A percentile compares a stretch with the other conserved stretches of the same genome.
Evolutionary conservation across 768 basidiomycete species (phyloP).

Genomic region (Ramaria rubella): DNA sequence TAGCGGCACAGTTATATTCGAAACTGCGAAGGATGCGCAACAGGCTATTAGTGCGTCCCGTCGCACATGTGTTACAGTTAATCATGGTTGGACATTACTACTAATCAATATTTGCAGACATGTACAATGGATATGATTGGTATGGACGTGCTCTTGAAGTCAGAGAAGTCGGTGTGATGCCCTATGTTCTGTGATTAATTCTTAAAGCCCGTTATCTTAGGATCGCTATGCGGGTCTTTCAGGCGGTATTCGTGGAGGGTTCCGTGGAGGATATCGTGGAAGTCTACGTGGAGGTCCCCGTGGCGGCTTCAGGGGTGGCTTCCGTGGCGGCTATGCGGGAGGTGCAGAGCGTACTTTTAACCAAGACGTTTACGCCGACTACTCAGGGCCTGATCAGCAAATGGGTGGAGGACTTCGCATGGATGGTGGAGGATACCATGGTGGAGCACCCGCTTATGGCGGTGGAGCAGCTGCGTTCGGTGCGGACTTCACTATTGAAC

Average conservation of each 20-base stretch:
- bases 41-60: constrained; percentile 77
- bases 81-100: constrained; percentile 4
- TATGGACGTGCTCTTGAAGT: constrained; percentile 94
- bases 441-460: constrained; percentile 35
- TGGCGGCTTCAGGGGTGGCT: constrained; percentile 49
- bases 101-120: constrained; percentile 42
- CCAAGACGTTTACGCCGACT: constrained; percentile 88
- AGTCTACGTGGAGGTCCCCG: constrained; percentile 38
- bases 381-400: constrained; percentile 78
- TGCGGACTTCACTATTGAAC: constrained; percentile 55
- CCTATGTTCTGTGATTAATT: not conserved
- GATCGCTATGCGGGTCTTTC: constrained; percentile 86
- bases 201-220: constrained; percentile 27
- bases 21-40: constrained; percentile 82
- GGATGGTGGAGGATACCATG: constrained; percentile 26
- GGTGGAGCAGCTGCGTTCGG: constrained; percentile 31
- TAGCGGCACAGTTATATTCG: constrained; percentile 95
- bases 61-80: not conserved
- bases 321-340: constrained; percentile 37
- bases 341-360: constrained; percentile 62
- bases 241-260: constrained; percentile 53
- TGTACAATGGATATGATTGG: constrained; percentile 98
- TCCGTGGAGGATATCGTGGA: constrained; percentile 38
- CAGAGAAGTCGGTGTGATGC: constrained; percentile 59
- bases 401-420: constrained; percentile 30